These are phyloP conservation scores for Hyaloscypha bicolor DNA, from an alignment of 495 filamentous ascomycete genomes.

Conservation along the genomic window DNA sequence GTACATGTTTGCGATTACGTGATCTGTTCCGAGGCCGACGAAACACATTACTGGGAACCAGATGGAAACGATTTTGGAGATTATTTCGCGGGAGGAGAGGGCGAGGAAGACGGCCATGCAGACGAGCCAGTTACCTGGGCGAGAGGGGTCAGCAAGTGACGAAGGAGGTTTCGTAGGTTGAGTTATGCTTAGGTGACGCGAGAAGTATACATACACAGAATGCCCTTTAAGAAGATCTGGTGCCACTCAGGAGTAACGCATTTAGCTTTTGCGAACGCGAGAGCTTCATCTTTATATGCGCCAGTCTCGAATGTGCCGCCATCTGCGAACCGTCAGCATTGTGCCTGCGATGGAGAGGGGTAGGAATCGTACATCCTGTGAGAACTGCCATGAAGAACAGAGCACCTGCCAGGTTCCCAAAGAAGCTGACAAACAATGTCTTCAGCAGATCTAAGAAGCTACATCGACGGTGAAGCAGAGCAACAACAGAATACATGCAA, in stretches of 20 bases:
- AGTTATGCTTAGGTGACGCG: not conserved
- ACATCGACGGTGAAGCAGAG: constrained; percentile 53
- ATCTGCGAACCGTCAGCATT: constrained; percentile 36
- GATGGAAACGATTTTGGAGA: constrained; percentile 61
- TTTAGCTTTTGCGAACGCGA: constrained; percentile 56
- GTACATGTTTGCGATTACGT: constrained; percentile 69
- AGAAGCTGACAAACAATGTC: constrained; percentile 61
- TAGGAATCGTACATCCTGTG: constrained; percentile 51
- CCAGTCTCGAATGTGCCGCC: constrained; percentile 57
- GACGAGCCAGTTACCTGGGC: constrained; percentile 59
- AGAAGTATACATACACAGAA: constrained; percentile 45
- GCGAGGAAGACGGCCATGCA: constrained; percentile 61
- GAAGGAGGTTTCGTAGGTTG: not conserved
- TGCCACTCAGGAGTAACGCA: constrained; percentile 59
- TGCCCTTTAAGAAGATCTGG: constrained; percentile 61
- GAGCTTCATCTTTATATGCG: constrained; percentile 51
- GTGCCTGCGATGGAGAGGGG: not conserved
- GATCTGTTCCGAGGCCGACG: constrained; percentile 59
- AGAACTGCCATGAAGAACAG: constrained; percentile 62
- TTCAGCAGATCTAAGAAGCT: constrained; percentile 50
- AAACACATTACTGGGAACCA: constrained; percentile 67
- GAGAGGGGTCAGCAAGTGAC: constrained; percentile 2
- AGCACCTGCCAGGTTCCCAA: constrained; percentile 61
- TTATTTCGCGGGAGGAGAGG: constrained; percentile 56
- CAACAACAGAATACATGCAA: constrained; percentile 61